Evolutionary conservation across 106 monocot genomes (phyloP), one percentile per base, ranked within the genome.

Genomic region (Agapanthus africanus): DNA sequence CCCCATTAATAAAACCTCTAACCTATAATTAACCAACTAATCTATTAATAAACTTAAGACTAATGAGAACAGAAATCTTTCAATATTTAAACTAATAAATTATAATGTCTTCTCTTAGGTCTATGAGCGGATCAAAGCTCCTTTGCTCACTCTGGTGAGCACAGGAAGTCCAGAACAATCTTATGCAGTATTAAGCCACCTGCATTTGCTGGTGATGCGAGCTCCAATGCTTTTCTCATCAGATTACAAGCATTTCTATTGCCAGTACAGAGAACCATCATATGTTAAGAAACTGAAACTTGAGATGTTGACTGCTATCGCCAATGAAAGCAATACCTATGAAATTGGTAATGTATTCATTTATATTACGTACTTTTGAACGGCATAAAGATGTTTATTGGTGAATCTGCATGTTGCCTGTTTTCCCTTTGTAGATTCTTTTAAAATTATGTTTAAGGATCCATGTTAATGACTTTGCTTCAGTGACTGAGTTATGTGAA

Each of bases 221-320:
- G 99, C 99, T 49, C 99, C 99, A 60, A 85, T 93, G 84, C 73
- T 99, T 37, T 99, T 99, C 77, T 89, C 99, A 34, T 85, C 99
- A 51, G 99, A 99, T 74, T 99, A 92, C 75, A 97, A 99, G 57
- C 87, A 93, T 66, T 99, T 99, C 54, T 99, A 99, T 70, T 90
- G 90, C 68, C 99, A 99, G 46, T 99, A 90, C 54, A 93, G 87
- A 67, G 79, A 99, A 32, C 99, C 99, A 76, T 93, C 92, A 35
- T 99, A 93, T 85, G 93, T 93, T 34, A 93, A 99, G 74, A 99
- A 99, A 70, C 66, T 99, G 54, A 99, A 99, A 71, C 93, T 99
- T 78, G 99, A 99, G 79, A 99, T 99, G 99, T 70, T 99, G 73
- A 99, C 99, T 79, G 92, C 93, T 60, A 87, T 99, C 65, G 99